Evolutionary conservation across 345 rosid species (phyloP).

Genomic region (Triadica sebifera): DNA sequence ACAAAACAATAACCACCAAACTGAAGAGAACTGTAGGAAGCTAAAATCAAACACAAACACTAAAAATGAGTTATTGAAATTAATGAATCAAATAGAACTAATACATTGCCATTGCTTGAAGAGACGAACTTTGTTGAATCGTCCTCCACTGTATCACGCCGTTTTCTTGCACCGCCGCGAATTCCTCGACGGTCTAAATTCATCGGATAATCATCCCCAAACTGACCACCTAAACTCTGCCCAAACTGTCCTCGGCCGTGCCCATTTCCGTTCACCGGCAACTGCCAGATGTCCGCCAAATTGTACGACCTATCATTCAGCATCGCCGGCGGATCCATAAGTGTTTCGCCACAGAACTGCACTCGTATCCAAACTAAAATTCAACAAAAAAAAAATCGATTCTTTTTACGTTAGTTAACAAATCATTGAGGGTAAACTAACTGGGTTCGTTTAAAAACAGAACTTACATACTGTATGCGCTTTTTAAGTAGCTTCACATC

Average conservation of each 20-base stretch:
- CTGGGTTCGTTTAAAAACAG: background rate
- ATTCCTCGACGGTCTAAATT: constrained; percentile 38
- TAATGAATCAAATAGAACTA: constrained; percentile 7
- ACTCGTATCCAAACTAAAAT: constrained; percentile 3
- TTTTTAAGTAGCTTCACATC: constrained; percentile 11
- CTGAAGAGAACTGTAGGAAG: background rate
- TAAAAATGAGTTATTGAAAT: background rate
- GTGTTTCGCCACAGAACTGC: background rate
- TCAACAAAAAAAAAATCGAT: background rate
- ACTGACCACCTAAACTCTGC: constrained; percentile 41
- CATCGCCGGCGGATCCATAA: constrained; percentile 75
- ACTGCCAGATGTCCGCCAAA: constrained; percentile 82
- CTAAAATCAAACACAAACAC: background rate
- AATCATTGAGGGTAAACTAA: background rate
- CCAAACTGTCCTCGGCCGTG: constrained; percentile 36
- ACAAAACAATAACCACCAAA: background rate
- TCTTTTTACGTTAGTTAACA: background rate
- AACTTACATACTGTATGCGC: background rate
- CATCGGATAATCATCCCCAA: constrained; percentile 39
- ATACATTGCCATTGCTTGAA: constrained; percentile 42
- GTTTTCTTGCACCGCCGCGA: constrained; percentile 48
- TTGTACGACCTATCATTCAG: constrained; percentile 53
- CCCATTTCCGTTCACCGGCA: constrained; percentile 43
- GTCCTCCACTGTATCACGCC: constrained; percentile 51
- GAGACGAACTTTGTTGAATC: constrained; percentile 47